A percentile compares a stretch with the other conserved stretches of the same genome.
phyloP scores from a whole-genome alignment of 2,329 filamentous ascomycete genomes.

The Trichoderma gracile region DNA sequence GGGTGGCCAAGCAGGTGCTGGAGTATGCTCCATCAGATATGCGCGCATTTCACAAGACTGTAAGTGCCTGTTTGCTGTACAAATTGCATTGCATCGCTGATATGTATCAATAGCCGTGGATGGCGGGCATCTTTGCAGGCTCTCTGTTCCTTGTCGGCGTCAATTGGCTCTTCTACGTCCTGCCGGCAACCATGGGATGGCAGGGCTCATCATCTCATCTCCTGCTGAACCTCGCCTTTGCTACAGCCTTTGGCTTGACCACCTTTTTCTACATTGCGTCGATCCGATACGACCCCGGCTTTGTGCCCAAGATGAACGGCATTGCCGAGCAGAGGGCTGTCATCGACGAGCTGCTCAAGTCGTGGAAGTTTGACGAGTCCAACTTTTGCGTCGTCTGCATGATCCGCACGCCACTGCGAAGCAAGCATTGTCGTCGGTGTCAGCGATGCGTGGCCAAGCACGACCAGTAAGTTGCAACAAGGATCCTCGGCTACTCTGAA shows the following conservation, averaged over 20 bases:
- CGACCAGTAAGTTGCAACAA: slow-evolving; percentile 72
- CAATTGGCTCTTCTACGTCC: slow-evolving; percentile 71
- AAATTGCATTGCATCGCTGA: background rate
- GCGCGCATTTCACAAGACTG: slow-evolving; percentile 85
- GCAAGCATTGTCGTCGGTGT: slow-evolving; percentile 93
- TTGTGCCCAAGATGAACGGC: slow-evolving; percentile 85
- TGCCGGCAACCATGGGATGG: slow-evolving; percentile 50
- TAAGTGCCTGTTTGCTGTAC: slow-evolving; percentile 45
- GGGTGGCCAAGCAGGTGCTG: slow-evolving; percentile 73
- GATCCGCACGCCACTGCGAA: slow-evolving; percentile 87
- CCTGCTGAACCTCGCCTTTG: slow-evolving; percentile 78
- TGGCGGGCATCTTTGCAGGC: slow-evolving; percentile 89
- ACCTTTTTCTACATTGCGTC: slow-evolving; percentile 83
- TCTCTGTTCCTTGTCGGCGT: slow-evolving; percentile 79
- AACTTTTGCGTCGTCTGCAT: slow-evolving; percentile 96
- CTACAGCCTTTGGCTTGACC: slow-evolving; percentile 62
- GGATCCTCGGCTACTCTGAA: too few species aligned
- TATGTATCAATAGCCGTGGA: slow-evolving; percentile 65
- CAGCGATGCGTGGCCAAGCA: slow-evolving; percentile 92
- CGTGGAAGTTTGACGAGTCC: slow-evolving; percentile 89
- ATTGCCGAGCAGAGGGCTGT: slow-evolving; percentile 86
- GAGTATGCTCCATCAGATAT: slow-evolving; percentile 85
- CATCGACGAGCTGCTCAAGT: slow-evolving; percentile 80
- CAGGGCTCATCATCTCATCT: slow-evolving; percentile 49
- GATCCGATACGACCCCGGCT: slow-evolving; percentile 89